These are phyloP conservation scores for Lepidium campestre DNA, from an alignment of 441 rosid species.

Conservation along the genomic window DNA sequence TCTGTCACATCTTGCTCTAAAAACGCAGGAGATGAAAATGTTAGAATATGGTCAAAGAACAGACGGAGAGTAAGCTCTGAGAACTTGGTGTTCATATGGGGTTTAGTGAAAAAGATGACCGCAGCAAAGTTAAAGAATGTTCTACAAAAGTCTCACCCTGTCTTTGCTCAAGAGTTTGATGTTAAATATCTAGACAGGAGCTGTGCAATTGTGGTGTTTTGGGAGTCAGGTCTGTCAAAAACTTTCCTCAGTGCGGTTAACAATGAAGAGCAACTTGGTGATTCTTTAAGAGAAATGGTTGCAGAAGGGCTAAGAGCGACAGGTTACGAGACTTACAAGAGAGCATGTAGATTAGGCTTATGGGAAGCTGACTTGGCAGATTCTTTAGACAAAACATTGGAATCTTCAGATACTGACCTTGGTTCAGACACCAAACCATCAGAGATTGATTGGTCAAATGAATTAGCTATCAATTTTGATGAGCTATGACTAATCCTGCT, in stretches of 20 bases:
- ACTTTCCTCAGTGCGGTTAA: slow-evolving; percentile 42
- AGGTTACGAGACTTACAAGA: slow-evolving; percentile 46
- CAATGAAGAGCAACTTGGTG: slow-evolving; percentile 35
- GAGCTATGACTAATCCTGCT: slow-evolving; percentile 43
- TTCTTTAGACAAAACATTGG: slow-evolving; percentile 54
- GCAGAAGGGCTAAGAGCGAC: slow-evolving; percentile 63
- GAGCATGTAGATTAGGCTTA: slow-evolving; percentile 54
- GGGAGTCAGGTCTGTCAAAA: slow-evolving; percentile 42
- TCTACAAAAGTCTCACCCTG: slow-evolving; percentile 49
- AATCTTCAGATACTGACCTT: slow-evolving; percentile 18
- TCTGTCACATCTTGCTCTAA: slow-evolving; percentile 24
- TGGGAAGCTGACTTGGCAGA: slow-evolving; percentile 64
- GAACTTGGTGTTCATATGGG: slow-evolving; percentile 77
- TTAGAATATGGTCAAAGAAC: slow-evolving; percentile 54
- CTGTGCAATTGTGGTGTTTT: slow-evolving; percentile 72
- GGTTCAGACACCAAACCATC: slow-evolving; percentile 30
- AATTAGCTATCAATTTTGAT: slow-evolving; percentile 53
- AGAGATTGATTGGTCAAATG: slow-evolving; percentile 41
- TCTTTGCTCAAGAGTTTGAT: slow-evolving; percentile 47
- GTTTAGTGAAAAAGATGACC: slow-evolving; percentile 40
- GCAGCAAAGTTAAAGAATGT: slow-evolving; percentile 51
- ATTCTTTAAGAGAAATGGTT: slow-evolving; percentile 55
- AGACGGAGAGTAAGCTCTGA: slow-evolving; percentile 47
- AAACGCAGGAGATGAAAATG: slow-evolving; percentile 32
- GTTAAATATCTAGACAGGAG: slow-evolving; percentile 55